Base-by-base conservation (phyloP, 108 stramenopile genomes). In the Seminavis robusta region DNA sequence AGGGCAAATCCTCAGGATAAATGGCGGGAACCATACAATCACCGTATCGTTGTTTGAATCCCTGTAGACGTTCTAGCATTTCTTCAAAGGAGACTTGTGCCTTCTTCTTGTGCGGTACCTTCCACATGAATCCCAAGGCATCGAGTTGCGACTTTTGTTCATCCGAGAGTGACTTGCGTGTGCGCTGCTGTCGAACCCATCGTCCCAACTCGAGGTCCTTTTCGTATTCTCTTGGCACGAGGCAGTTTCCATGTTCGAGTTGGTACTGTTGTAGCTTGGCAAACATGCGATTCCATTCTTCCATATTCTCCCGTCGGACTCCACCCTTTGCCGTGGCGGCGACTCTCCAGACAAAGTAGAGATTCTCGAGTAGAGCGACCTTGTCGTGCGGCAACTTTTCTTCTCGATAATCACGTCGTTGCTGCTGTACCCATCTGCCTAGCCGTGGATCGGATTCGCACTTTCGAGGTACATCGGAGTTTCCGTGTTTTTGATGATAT, bases 111-210 rank as follows among this genome's bases (percentile, higher is more conserved):
- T 79, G 42, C 53, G 61, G 64, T 13, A 79, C 73, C 50, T 67
- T 73, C 88, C 88, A 89, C 47, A 78, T 63, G 56, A 89, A 89
- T 1, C 81, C 84, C 28, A 89, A 77, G 10, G 59, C 47, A 40
- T 89, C 81, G 9, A 89, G 61, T n/a, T n/a, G n/a, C n/a, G 39
- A 19, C 39, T 19, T 40, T 40, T 40, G 4, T 40, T 40, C 5
- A 16, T 5, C 20, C 36, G 34, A 28, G 16, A n/a, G n/a, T n/a
- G n/a, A n/a, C n/a, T n/a, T n/a, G n/a, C n/a, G n/a, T n/a, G 53
- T 62, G 0, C 61, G 20, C 29, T 71, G 69, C 27, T 57, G 39
- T 27, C 57, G 44, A 15, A 63, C 69, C 69, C 69, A 71, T 28
- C 47, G 61, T 10, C 62, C 59, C 28, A 71, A 56, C 23, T 63